These are phyloP conservation scores for Melanomma pulvis-pyrius DNA, from an alignment of 495 filamentous ascomycete species.

Conservation along the genomic window DNA sequence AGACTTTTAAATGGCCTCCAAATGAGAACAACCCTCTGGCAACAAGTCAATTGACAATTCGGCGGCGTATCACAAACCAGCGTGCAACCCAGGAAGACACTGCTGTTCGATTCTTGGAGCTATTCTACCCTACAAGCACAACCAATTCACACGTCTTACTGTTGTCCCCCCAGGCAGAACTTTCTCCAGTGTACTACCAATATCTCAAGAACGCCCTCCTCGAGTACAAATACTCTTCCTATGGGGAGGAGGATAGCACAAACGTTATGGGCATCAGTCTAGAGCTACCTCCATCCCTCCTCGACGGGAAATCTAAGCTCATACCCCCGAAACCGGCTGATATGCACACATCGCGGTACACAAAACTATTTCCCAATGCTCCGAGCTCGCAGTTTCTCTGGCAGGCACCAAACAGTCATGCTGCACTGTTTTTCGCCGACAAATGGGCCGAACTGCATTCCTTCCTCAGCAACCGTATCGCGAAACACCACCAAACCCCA, in stretches of 20 bases:
- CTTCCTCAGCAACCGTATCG: slow-evolving; percentile 64
- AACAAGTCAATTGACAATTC: slow-evolving; percentile 60
- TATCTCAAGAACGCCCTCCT: slow-evolving; percentile 76
- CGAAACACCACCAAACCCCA: slow-evolving; percentile 37
- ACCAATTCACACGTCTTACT: slow-evolving; percentile 70
- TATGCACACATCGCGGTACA: slow-evolving; percentile 29
- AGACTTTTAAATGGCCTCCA: slow-evolving; percentile 67
- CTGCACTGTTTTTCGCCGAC: slow-evolving; percentile 76
- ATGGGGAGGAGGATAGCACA: slow-evolving; percentile 44
- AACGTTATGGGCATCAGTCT: slow-evolving; percentile 74
- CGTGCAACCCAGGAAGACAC: slow-evolving; percentile 62
- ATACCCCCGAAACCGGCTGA: slow-evolving; percentile 50
- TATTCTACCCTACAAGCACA: slow-evolving; percentile 72
- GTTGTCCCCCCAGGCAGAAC: slow-evolving; percentile 73
- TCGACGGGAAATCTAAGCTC: slow-evolving; percentile 60
- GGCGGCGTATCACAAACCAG: slow-evolving; percentile 65
- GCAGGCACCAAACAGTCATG: slow-evolving; percentile 80
- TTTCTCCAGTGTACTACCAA: slow-evolving; percentile 76
- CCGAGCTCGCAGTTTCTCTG: slow-evolving; percentile 67
- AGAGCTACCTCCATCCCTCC: slow-evolving; percentile 65
- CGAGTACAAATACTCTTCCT: slow-evolving; percentile 70
- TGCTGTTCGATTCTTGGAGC: slow-evolving; percentile 72
- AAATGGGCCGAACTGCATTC: slow-evolving; percentile 81
- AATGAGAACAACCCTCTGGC: slow-evolving; percentile 27
- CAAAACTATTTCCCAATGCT: slow-evolving; percentile 33